Evolutionary conservation across 805 yeast species (phyloP).

Genomic region (Starmerella bombi): DNA sequence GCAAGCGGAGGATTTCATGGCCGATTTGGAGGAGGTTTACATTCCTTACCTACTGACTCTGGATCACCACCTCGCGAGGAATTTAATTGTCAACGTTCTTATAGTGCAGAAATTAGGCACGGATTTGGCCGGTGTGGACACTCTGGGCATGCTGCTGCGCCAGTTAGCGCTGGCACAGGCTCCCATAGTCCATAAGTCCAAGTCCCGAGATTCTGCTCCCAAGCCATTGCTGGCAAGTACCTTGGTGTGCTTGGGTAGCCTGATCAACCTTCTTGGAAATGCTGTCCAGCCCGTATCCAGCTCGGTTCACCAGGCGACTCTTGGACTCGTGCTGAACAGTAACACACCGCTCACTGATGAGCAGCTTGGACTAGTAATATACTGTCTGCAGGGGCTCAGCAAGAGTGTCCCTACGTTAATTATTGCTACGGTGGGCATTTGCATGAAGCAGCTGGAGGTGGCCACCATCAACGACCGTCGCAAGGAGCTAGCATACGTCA

Average conservation of each 20-base stretch:
- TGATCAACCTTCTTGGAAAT: constrained; percentile 11
- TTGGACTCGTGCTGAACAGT: constrained; percentile 17
- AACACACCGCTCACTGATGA: constrained; percentile 3
- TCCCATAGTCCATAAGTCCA: constrained; percentile 1
- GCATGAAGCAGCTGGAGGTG: constrained; percentile 15
- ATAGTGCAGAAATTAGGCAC: constrained; percentile 8
- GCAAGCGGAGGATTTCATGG: background rate
- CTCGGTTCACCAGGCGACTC: constrained; percentile 17
- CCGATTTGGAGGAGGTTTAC: constrained; percentile 13
- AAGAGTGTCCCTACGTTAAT: constrained; percentile 14
- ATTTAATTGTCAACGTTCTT: constrained; percentile 14
- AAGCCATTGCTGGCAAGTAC: constrained; percentile 5
- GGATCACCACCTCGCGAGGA: constrained; percentile 8
- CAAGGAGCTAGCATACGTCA: constrained; percentile 11
- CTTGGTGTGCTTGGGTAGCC: constrained; percentile 13
- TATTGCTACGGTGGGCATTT: constrained; percentile 9
- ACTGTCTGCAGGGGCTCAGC: constrained; percentile 10
- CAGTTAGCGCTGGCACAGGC: constrained; percentile 16
- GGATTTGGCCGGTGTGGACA: constrained; percentile 14
- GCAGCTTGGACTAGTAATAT: constrained; percentile 6
- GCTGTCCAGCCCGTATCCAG: constrained; percentile 17
- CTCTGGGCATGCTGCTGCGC: constrained; percentile 12
- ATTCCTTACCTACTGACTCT: constrained; percentile 9
- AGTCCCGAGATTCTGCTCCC: background rate
- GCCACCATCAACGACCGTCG: background rate